Conservation (phyloP, 2,329 filamentous ascomycete species). For the Aspergillus intermedius region DNA sequence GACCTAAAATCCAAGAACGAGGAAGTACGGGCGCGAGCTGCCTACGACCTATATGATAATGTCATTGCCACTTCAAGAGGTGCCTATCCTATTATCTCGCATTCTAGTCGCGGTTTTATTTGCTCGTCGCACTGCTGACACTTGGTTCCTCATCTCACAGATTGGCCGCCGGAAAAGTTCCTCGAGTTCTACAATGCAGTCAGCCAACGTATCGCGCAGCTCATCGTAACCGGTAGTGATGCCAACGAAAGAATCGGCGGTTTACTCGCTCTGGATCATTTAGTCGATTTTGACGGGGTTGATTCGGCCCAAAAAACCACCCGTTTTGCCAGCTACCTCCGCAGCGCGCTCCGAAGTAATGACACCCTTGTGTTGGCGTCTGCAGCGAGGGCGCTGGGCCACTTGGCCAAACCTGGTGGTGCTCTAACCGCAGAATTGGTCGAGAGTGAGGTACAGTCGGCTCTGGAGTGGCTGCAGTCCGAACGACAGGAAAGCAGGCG, state of each 20-base stretch:
- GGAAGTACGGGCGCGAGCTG: conserved; percentile 43
- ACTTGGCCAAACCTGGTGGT: conserved; percentile 84
- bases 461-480: conserved; percentile 92
- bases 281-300: conserved; percentile 94
- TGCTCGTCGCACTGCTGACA: neutral
- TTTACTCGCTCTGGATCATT: conserved; percentile 80
- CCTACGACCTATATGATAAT: conserved; percentile 43
- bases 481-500: conserved; percentile 88
- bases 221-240: conserved; percentile 81
- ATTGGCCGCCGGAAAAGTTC: conserved; percentile 77
- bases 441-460: conserved; percentile 92
- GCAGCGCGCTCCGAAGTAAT: conserved; percentile 79
- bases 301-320: conserved; percentile 91
- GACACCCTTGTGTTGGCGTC: conserved; percentile 86
- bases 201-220: conserved; percentile 58
- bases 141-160: conserved; percentile 37
- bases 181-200: conserved; percentile 61
- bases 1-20: conserved; percentile 54
- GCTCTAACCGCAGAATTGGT: conserved; percentile 92
- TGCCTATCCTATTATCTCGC: conserved; percentile 13
- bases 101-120: neutral
- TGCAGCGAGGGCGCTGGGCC: conserved; percentile 80
- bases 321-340: conserved; percentile 84
- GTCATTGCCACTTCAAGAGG: conserved; percentile 43
- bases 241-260: conserved; percentile 85